A percentile compares a stretch with the other conserved stretches of the same genome.
phyloP scores from a whole-genome alignment of 1,139 yeast genomes.

The Yamadazyma diddensiae region DNA sequence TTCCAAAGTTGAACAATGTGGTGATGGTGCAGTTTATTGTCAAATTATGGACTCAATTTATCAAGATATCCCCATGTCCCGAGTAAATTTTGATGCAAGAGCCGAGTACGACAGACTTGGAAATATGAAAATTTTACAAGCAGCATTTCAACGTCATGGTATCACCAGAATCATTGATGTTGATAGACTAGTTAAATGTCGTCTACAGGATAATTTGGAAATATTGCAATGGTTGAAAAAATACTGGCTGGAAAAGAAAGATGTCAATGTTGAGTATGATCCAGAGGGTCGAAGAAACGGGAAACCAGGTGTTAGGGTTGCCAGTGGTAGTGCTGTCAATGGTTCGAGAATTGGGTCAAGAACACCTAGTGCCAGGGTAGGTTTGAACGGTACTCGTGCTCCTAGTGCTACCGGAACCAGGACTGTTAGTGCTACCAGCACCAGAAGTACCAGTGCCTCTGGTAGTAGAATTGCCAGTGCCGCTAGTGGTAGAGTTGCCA shows the following conservation, averaged over 20 bases:
- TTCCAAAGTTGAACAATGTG: conserved; percentile 87
- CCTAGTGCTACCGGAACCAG: conserved; percentile 14
- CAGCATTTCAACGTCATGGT: conserved; percentile 65
- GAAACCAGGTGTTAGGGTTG: conserved; percentile 4
- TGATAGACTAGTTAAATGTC: conserved; percentile 78
- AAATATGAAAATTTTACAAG: conserved; percentile 83
- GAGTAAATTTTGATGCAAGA: conserved; percentile 63
- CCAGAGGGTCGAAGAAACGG: conserved; percentile 38
- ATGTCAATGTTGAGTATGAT: conserved; percentile 57
- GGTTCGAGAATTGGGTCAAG: conserved; percentile 9
- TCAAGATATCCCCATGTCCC: conserved; percentile 75
- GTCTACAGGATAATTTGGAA: conserved; percentile 91
- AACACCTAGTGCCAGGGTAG: conserved; percentile 2
- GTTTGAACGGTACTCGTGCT: conserved; percentile 3
- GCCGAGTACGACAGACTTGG: conserved; percentile 75
- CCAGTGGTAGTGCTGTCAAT: conserved; percentile 1
- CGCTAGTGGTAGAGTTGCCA: conserved; percentile 1
- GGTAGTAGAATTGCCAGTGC: conserved; percentile 1
- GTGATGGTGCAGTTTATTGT: conserved; percentile 93
- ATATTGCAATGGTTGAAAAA: conserved; percentile 89
- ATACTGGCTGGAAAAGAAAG: conserved; percentile 76
- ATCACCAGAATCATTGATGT: conserved; percentile 79
- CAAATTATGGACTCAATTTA: conserved; percentile 84
- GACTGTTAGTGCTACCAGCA: conserved; percentile 15
- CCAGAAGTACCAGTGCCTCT: conserved; percentile 10